Base-by-base conservation (phyloP, 1,139 yeast genomes). In the Candida tropicalis region DNA sequence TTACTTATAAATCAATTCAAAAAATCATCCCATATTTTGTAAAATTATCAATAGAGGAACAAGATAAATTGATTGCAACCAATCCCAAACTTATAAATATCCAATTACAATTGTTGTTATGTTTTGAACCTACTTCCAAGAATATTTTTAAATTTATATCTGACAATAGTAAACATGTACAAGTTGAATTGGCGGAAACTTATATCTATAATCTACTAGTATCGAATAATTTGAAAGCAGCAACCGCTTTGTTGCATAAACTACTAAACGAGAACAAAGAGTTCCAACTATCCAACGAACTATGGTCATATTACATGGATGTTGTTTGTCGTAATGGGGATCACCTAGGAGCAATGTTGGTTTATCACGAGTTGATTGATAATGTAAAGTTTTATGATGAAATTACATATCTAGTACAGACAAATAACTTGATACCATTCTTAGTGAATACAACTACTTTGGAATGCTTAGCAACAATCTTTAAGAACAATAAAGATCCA, bases 291-390 rank as follows among this genome's bases (percentile, higher is more conserved):
- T 62, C 75, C 23, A 66, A 68, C 47, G 69, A 73, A 48, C 20
- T 66, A 17, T 73, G 77, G 78, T 57, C 70, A 1, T 38, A 47
- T 1, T 63, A 58, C 38, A 39, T 65, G 1, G 49, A 63, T 6
- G 45, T 60, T 31, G 67, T 65, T 0, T 56, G 66, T 37, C 58
- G 56, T n/a, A 31, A 40, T 10, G 53, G 58, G 9, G 59, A 68
- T 43, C 56, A 65, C 35, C 52, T 60, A 11, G 75, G 76, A 0
- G 71, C 75, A 0, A 55, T 59, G 11, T 44, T 70, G 41, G 53
- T 70, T 0, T 72, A 62, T 47, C 75, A 73, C 48, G 65, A 68
- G 37, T 45, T 73, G 10, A 56, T 73, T 5, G 70, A 66, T 42
- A 60, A 64, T 33, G 41, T 53, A 38, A 26, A 32, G 15, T 50